Evolutionary conservation across 331 rosid genomes (phyloP), one percentile per base, ranked within the genome.

Genomic region (Telfairia occidentalis): DNA sequence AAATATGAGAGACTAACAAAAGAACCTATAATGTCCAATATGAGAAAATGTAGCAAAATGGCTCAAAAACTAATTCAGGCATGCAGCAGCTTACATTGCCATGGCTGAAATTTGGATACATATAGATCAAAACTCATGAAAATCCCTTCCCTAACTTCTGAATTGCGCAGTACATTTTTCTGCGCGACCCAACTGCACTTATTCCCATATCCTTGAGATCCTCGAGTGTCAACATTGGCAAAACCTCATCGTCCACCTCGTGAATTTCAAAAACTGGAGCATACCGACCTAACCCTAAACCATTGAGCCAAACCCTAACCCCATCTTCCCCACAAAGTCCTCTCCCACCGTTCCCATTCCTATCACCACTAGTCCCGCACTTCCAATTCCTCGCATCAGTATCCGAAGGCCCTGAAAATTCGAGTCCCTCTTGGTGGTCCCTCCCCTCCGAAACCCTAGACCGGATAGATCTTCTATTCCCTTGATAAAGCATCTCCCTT

Each of bases 151-250:
- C 96, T 9, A 92, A 92, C 86, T 89, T 92, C 93, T 92, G 97
- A 79, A 92, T 89, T 50, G 98, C 93, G 50, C 69, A 86, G 80
- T 84, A 90, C 91, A 92, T 86, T 85, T 92, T 92, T 50, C 98
- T 90, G 66, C 97, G 85, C 0, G 97, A 87, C n/a, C 97, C 97
- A 65, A 90, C 98, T 21, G 97, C 98, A 78, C 57, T 85, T 53
- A 92, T 86, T 23, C 98, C 98, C 98, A 92, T 92, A 64, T 90
- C 97, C 84, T 92, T 90, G 71, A 92, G 97, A 86, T 92, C 98
- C 79, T 92, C 98, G 29, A 90, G 75, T 16, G 98, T 92, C 79
- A 90, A 75, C 96, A 87, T 85, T 35, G 98, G 96, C 90, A 92
- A 78, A 7, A 92, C 84, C 77, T 92, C 98, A 49, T 90, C 97